These are phyloP conservation scores for Gentiana dahurica DNA, from an alignment of 257 asterid genomes.

Conservation along the genomic window DNA sequence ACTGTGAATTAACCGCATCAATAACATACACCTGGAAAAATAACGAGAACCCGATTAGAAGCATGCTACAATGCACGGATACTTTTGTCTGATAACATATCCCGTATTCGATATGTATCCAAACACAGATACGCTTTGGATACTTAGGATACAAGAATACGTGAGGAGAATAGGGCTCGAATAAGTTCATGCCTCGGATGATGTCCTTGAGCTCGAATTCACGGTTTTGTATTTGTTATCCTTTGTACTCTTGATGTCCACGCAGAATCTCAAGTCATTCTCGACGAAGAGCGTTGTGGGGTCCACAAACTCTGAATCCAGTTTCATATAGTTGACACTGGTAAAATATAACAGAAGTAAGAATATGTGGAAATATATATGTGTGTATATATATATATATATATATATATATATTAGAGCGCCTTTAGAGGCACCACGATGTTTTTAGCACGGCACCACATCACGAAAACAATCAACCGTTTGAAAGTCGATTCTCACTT, in stretches of 20 bases:
- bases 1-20: slow-evolving; percentile 36
- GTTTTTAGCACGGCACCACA: too few relatives aligned
- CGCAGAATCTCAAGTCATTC: slow-evolving; percentile 70
- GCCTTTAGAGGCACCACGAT: too few relatives aligned
- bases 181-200: slow-evolving; percentile 92
- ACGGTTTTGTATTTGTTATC: slow-evolving; percentile 86
- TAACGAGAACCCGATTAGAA: slow-evolving; percentile 4
- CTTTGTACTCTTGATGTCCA: slow-evolving; percentile 86
- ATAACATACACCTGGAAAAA: slow-evolving; percentile 72
- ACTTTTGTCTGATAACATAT: too few relatives aligned
- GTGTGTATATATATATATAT: too few relatives aligned
- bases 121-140: too few relatives aligned
- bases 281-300: slow-evolving; percentile 50
- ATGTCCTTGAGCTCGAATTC: slow-evolving; percentile 95
- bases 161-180: slow-evolving; percentile 18
- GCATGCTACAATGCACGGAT: background rate
- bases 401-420: too few relatives aligned
- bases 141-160: background rate
- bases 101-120: too few relatives aligned
- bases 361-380: slow-evolving; percentile 9
- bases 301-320: slow-evolving; percentile 45
- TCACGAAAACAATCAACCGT: too few relatives aligned
- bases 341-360: slow-evolving; percentile 17
- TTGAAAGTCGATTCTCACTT: too few relatives aligned
- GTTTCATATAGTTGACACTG: slow-evolving; percentile 57